Evolutionary conservation across 1,284 basidiomycete species (phyloP), one percentile per base, ranked within the genome.

Genomic region (Pascua sp.): DNA sequence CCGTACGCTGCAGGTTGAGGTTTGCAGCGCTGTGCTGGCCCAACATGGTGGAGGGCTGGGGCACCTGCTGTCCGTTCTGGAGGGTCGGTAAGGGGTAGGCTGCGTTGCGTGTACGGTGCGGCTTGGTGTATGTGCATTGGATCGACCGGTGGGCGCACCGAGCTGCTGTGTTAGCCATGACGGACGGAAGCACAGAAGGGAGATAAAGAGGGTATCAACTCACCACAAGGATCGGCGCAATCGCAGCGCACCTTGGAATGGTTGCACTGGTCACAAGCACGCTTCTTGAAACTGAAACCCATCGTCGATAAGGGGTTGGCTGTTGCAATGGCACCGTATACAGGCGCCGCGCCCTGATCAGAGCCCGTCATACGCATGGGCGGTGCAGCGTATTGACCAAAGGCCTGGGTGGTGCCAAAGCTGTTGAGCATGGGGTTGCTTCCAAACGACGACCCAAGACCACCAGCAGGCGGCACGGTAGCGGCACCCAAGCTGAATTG

Each of bases 121-220:
- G 89, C 69, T 91, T 91, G 77, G 89, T 85, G 71, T 87, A 92
- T 0, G 88, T 89, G 77, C 90, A 93, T 4, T 85, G 81, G 57
- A 81, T 82, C 69, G 89, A 89, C 48, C 87, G 84, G 62, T 86
- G 82, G 1, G 85, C 68, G 67, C 90, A 92, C 80, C 90, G 90
- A 5, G 85, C 89, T 90, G 68, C 16, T 2, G n/a, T 10, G 55
- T 65, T 48, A 67, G 62, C 52, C 42, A 13, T 17, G 15, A 16
- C 16, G 24, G 16, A 5, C 48, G 41, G n/a, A 42, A 11, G 4
- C 18, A 32, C 24, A 32, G 24, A 32, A 32, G 24, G 24, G 24
- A 32, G 24, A 32, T 32, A 32, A 32, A 16, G 47, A 49, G 44
- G 32, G 39, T 54, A 60, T 42, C 55, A 40, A 72, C 76, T 65